Conservation (phyloP, 495 filamentous ascomycete genomes). For the Bacidia rubella region DNA sequence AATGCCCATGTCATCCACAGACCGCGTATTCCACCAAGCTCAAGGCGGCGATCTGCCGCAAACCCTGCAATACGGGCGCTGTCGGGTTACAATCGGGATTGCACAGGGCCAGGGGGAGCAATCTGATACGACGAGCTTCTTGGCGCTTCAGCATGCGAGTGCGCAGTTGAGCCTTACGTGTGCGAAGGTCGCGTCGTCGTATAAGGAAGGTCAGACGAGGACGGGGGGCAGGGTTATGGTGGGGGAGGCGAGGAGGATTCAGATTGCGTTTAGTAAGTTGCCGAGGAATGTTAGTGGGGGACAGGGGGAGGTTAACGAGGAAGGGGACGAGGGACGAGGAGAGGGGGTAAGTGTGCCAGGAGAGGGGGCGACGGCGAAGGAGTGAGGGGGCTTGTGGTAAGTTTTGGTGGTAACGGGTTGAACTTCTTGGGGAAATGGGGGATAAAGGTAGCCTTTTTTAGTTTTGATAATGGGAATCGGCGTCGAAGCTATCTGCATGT, state of each 20-base stretch:
- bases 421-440: too few relatives aligned
- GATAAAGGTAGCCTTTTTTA: too few relatives aligned
- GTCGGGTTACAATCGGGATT: not conserved
- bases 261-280: not conserved
- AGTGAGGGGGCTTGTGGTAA: too few relatives aligned
- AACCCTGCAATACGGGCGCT: not conserved
- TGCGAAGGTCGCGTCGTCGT: not conserved
- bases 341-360: not conserved
- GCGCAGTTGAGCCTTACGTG: not conserved
- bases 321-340: not conserved
- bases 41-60: not conserved
- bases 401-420: too few relatives aligned
- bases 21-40: not conserved
- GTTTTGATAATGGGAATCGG: too few relatives aligned
- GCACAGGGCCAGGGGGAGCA: not conserved
- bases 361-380: too few relatives aligned
- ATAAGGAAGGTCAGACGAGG: not conserved
- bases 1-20: not conserved
- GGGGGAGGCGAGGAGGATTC: not conserved
- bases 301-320: not conserved
- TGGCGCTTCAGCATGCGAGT: not conserved
- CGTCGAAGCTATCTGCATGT: too few relatives aligned
- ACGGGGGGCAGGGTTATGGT: not conserved
- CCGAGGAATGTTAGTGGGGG: not conserved
- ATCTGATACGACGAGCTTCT: not conserved